phyloP scores from a whole-genome alignment of 2,329 filamentous ascomycete species.

The Thermothelomyces thermophilus region DNA sequence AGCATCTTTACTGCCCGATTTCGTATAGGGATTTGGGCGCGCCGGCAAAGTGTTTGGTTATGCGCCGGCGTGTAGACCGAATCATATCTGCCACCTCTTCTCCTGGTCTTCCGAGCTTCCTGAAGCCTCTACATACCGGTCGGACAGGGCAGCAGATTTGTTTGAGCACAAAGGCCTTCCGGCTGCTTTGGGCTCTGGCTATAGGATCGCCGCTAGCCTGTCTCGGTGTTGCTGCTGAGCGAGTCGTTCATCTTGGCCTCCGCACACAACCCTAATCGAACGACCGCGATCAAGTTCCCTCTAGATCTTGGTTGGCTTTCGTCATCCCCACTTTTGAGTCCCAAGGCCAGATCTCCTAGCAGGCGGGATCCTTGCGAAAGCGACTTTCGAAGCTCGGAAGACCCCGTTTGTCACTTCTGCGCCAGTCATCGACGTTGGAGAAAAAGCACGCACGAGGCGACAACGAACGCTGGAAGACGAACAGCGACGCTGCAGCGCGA shows the following conservation, averaged over 20 bases:
- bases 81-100: background rate
- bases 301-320: conserved; percentile 20
- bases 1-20: conserved; percentile 1
- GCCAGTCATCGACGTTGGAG: conserved; percentile 5
- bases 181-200: conserved; percentile 16
- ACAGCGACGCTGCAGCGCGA: background rate
- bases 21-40: conserved; percentile 6
- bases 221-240: conserved; percentile 4
- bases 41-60: background rate
- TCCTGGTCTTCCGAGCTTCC: background rate
- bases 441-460: conserved; percentile 8
- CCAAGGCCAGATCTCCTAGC: conserved; percentile 15
- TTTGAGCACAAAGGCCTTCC: background rate
- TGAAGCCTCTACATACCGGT: background rate
- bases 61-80: background rate
- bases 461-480: conserved; percentile 5
- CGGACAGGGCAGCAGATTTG: background rate
- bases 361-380: conserved; percentile 15
- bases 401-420: conserved; percentile 3
- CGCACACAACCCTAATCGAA: conserved; percentile 23
- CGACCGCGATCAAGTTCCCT: conserved; percentile 16
- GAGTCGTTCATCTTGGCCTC: conserved; percentile 15
- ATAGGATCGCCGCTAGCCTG: conserved; percentile 26
- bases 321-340: conserved; percentile 25
- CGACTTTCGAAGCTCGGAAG: conserved; percentile 4